A percentile compares a stretch with the other conserved stretches of the same genome.
Conservation (phyloP, 192 early-diverging fungal species). For the Phlyctochytrium bullatum region DNA sequence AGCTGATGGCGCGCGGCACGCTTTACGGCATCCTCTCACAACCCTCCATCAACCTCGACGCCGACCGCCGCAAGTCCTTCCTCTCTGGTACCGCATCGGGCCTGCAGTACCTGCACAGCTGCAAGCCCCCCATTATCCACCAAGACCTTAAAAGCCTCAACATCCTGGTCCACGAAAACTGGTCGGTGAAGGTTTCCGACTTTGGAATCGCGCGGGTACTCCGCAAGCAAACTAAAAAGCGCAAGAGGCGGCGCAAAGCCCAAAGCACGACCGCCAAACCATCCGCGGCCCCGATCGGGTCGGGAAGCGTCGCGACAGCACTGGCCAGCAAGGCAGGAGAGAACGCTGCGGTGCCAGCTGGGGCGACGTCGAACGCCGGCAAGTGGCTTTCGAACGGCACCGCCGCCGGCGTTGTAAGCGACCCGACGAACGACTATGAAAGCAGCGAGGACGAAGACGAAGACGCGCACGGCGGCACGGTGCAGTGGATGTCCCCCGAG, state of each 20-base stretch:
- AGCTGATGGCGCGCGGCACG: conserved; percentile 3
- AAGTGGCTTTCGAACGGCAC: too few species aligned
- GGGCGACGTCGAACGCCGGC: too few species aligned
- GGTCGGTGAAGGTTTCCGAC: conserved; percentile 3
- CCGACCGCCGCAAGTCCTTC: background rate
- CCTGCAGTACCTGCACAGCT: background rate
- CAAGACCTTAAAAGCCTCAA: conserved; percentile 5
- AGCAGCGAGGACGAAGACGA: background rate
- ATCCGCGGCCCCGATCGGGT: too few species aligned
- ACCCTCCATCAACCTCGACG: background rate
- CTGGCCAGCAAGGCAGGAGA: background rate
- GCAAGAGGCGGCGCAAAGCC: background rate
- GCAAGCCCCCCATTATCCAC: background rate
- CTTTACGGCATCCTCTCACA: background rate
- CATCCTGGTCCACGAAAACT: background rate
- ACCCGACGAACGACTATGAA: background rate
- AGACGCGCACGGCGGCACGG: background rate
- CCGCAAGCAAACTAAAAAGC: background rate
- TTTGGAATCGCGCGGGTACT: background rate
- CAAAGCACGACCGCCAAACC: too few species aligned
- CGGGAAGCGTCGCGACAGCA: too few species aligned
- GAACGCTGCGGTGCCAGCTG: too few species aligned
- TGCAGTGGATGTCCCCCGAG: background rate
- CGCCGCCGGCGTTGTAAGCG: too few species aligned
- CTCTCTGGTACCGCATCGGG: background rate